Conservation (phyloP, 2,329 filamentous ascomycete species). For the Fusarium humuli region DNA sequence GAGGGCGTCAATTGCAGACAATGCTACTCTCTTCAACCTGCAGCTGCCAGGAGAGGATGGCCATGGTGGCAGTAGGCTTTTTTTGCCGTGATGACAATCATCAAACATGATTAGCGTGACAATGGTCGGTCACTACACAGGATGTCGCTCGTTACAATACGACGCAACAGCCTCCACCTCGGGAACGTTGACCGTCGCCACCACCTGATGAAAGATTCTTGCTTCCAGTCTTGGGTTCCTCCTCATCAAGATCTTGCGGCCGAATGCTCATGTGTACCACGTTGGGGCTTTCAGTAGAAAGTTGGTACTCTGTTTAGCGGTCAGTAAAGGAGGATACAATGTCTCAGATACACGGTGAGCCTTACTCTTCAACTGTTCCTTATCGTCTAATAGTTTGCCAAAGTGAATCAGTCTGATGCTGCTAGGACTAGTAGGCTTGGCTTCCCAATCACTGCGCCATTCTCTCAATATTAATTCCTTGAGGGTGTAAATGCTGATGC, state of each 20-base stretch:
- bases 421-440: conserved; percentile 84
- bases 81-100: not conserved
- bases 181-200: conserved; percentile 55
- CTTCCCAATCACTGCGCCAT: conserved; percentile 93
- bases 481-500: conserved; percentile 91
- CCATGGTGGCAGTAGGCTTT: conserved; percentile 13
- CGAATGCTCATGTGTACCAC: conserved; percentile 96
- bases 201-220: conserved; percentile 57
- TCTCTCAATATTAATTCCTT: conserved; percentile 95
- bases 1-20: conserved; percentile 5
- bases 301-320: conserved; percentile 79
- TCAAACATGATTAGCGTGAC: conserved; percentile 5
- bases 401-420: conserved; percentile 93
- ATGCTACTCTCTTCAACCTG: conserved; percentile 11
- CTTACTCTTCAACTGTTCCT: conserved; percentile 84
- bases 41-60: conserved; percentile 5
- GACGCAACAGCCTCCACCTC: conserved; percentile 62
- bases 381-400: conserved; percentile 90
- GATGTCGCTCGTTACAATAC: conserved; percentile 56
- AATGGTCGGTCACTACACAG: conserved; percentile 15
- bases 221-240: conserved; percentile 77
- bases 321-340: conserved; percentile 4
- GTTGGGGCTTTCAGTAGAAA: conserved; percentile 79
- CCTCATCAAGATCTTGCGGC: conserved; percentile 86
- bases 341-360: conserved; percentile 27